phyloP scores from a whole-genome alignment of 305 asterid species.

The Solanum aculeatissimum region DNA sequence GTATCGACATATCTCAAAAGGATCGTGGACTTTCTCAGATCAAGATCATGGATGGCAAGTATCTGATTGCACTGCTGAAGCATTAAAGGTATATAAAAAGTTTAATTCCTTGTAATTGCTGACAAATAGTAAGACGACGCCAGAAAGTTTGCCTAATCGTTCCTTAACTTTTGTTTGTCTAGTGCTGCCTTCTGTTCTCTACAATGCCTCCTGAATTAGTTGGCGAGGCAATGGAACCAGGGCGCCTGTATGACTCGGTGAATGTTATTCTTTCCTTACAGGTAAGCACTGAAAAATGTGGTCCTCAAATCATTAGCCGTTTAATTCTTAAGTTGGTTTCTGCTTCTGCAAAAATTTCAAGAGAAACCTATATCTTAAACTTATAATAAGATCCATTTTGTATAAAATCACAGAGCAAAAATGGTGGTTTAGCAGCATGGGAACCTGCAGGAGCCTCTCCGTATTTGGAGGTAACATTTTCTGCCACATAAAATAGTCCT shows the following conservation, averaged over 20 bases:
- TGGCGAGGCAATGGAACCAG: slow-evolving; percentile 58
- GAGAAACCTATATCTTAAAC: not conserved
- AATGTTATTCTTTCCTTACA: slow-evolving; percentile 66
- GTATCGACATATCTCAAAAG: slow-evolving; percentile 72
- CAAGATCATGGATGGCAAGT: slow-evolving; percentile 92
- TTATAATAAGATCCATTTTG: not conserved
- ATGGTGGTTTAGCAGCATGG: slow-evolving; percentile 91
- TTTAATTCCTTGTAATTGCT: not conserved
- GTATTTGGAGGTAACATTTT: slow-evolving; percentile 65
- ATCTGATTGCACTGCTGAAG: slow-evolving; percentile 85
- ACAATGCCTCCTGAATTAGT: slow-evolving; percentile 66
- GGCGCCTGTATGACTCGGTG: slow-evolving; percentile 59
- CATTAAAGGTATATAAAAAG: slow-evolving; percentile 37
- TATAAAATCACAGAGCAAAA: slow-evolving; percentile 56
- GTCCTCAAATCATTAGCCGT: not conserved
- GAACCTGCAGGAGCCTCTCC: slow-evolving; percentile 82
- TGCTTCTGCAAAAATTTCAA: not conserved
- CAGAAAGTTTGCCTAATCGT: not conserved
- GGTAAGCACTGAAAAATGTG: slow-evolving; percentile 19
- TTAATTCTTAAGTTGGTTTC: not conserved
- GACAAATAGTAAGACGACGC: not conserved
- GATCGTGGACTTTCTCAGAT: slow-evolving; percentile 75
- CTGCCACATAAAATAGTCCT: not conserved
- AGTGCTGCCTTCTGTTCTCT: slow-evolving; percentile 80
- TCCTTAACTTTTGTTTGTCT: not conserved